Conservation (phyloP, 257 asterid genomes). For the Solanum acaule region DNA sequence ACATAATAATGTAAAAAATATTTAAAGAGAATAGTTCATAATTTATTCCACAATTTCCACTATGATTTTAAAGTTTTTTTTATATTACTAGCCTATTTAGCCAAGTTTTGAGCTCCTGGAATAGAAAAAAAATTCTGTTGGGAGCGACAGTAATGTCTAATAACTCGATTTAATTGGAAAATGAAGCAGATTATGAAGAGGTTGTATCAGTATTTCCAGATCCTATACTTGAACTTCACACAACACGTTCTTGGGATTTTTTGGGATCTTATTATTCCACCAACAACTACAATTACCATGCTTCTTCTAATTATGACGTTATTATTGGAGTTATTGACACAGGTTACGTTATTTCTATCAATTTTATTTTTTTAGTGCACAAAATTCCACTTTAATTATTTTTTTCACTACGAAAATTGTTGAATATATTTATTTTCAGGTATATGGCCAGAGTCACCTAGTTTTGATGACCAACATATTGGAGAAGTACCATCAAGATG, state of each 20-base stretch:
- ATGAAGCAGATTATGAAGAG: constrained; percentile 30
- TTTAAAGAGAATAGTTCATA: neutral
- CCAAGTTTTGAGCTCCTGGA: neutral
- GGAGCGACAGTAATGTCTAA: accelerated
- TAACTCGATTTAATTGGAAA: neutral
- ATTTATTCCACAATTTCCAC: neutral
- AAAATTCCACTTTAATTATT: too few species aligned
- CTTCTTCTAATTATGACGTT: constrained; percentile 29
- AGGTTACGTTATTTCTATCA: constrained; percentile 35
- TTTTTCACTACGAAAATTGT: too few species aligned
- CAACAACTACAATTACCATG: constrained; percentile 6
- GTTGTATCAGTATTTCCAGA: constrained; percentile 79
- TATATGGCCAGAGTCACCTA: constrained; percentile 80
- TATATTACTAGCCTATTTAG: neutral
- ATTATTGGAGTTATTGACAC: constrained; percentile 75
- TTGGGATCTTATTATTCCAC: constrained; percentile 28
- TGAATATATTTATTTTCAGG: constrained; percentile 25
- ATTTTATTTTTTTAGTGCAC: too few species aligned
- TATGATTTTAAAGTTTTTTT: neutral
- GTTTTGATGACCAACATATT: constrained; percentile 45
- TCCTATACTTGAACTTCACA: constrained; percentile 59
- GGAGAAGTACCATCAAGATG: constrained; percentile 63
- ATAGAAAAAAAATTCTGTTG: accelerated
- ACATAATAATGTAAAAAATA: neutral
- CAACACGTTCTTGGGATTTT: constrained; percentile 87